Evolutionary conservation across 495 filamentous ascomycete species (phyloP).

Genomic region (Hyaloscypha hepaticicola): DNA sequence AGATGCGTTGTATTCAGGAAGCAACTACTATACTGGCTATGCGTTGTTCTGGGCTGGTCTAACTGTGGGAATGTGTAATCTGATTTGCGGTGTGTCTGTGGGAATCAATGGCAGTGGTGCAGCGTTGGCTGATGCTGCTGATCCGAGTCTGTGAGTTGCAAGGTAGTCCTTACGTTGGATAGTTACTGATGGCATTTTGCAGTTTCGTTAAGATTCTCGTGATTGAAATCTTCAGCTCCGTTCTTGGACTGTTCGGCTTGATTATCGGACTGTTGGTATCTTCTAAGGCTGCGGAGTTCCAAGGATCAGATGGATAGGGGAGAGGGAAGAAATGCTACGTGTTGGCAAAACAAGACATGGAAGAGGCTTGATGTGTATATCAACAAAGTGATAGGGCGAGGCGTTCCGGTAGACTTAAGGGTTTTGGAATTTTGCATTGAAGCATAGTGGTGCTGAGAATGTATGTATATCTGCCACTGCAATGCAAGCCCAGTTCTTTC

Average conservation of each 20-base stretch:
- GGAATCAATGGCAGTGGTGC: slow-evolving; percentile 98
- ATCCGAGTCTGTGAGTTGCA: slow-evolving; percentile 75
- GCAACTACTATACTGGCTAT: slow-evolving; percentile 91
- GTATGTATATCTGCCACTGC: slow-evolving; percentile 18
- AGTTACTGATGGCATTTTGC: slow-evolving; percentile 1
- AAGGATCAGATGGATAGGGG: not conserved
- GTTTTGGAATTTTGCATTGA: slow-evolving; percentile 14
- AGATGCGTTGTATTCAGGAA: slow-evolving; percentile 57
- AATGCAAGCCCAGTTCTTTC: not conserved
- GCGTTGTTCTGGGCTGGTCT: slow-evolving; percentile 95
- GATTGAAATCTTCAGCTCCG: slow-evolving; percentile 99
- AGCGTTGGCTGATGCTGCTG: slow-evolving; percentile 92
- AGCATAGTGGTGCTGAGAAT: slow-evolving; percentile 5
- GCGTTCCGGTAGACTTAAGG: slow-evolving; percentile 32
- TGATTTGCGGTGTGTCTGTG: slow-evolving; percentile 94
- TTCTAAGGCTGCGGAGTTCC: slow-evolving; percentile 74
- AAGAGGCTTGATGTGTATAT: slow-evolving; percentile 17
- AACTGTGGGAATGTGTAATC: slow-evolving; percentile 90
- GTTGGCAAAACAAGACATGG: not conserved
- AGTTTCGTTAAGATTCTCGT: slow-evolving; percentile 99
- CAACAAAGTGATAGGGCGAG: slow-evolving; percentile 12
- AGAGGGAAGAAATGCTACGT: not conserved
- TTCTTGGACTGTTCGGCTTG: slow-evolving; percentile 94
- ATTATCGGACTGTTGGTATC: slow-evolving; percentile 91
- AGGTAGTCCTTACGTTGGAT: slow-evolving; percentile 27